Evolutionary conservation across 768 basidiomycete species (phyloP), one percentile per base, ranked within the genome.

Genomic region (Candolleomyces efflorescens): DNA sequence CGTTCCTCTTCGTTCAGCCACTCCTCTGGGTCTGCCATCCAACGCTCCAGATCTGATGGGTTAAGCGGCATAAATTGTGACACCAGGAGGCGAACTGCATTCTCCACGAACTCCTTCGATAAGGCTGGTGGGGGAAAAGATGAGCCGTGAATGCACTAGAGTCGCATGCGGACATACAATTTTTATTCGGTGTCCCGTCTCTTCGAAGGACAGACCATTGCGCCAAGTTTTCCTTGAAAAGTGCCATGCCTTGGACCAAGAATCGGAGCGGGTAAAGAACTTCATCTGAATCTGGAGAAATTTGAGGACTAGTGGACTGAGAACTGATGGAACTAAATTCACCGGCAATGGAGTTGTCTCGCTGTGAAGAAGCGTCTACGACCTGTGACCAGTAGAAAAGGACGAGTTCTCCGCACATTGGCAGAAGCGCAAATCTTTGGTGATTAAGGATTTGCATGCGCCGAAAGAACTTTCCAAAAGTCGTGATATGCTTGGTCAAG

Each of bases 1-100:
- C 86, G 87, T 58, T 93, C 92, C 70, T 98, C 94, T 10, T 84
- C 71, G 59, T 92, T 91, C 11, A 96, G 82, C 92, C 94, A 99
- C 64, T 95, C 92, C 75, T 99, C 96, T 0, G 95, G 94, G 67
- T 95, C 92, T 15, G 81, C 79, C 72, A 87, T 78, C 91, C 95
- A 94, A 4, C 80, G 81, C 62, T 92, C 84, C 10, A 98, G 78
- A 69, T 98, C 96, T 1, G 79, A 73, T 5, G 89, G 79, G 54
- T 88, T 89, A 46, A 99, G 75, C 12, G 92, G 92, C 69, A 99
- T 86, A 65, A 96, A 87, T 9, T 89, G 82, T 22, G 86, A 87
- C 20, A 99, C 81, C 9, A 99, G 81, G 6, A 94, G 73, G 59
- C 83, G 76, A 37, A 87, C 88, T 6, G 86, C 88, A 57, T 83